A percentile compares a stretch with the other conserved stretches of the same genome.
Conservation (phyloP, 2,329 filamentous ascomycete species). For the Mycosphaerella arachidis region DNA sequence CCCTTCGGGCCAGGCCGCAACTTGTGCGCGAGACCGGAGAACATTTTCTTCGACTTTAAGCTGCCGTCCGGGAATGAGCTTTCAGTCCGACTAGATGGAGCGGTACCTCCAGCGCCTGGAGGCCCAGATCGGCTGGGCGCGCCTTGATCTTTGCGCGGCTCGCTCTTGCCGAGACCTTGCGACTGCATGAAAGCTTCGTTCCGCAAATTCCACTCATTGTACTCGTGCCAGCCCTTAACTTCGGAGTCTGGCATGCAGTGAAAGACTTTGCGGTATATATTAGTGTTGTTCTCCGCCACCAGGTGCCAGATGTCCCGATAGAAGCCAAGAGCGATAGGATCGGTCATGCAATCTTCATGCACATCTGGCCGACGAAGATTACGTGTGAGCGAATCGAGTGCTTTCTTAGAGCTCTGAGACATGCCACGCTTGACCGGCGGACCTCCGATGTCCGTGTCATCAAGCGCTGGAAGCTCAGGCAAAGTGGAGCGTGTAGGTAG, state of each 20-base stretch:
- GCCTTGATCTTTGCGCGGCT: slow-evolving; percentile 46
- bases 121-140: slow-evolving; percentile 47
- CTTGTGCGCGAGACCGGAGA: slow-evolving; percentile 32
- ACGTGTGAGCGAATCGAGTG: slow-evolving; percentile 48
- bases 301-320: slow-evolving; percentile 83
- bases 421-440: slow-evolving; percentile 58
- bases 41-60: slow-evolving; percentile 20
- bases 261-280: slow-evolving; percentile 88
- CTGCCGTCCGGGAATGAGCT: neutral
- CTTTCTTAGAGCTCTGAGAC: slow-evolving; percentile 36
- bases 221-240: slow-evolving; percentile 88
- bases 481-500: slow-evolving; percentile 66
- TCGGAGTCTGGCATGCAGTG: slow-evolving; percentile 95
- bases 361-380: slow-evolving; percentile 72
- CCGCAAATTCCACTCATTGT: slow-evolving; percentile 78
- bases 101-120: slow-evolving; percentile 38
- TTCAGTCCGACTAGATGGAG: slow-evolving; percentile 12
- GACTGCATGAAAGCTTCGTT: slow-evolving; percentile 68
- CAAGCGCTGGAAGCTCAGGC: slow-evolving; percentile 62
- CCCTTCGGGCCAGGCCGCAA: slow-evolving; percentile 30
- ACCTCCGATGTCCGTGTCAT: slow-evolving; percentile 79
- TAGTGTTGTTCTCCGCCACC: slow-evolving; percentile 90
- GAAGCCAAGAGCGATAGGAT: slow-evolving; percentile 78
- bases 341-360: slow-evolving; percentile 88
- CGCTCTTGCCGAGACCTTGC: slow-evolving; percentile 52